Conservation (phyloP, 495 filamentous ascomycete species). For the Annulohypoxylon maeteangense region DNA sequence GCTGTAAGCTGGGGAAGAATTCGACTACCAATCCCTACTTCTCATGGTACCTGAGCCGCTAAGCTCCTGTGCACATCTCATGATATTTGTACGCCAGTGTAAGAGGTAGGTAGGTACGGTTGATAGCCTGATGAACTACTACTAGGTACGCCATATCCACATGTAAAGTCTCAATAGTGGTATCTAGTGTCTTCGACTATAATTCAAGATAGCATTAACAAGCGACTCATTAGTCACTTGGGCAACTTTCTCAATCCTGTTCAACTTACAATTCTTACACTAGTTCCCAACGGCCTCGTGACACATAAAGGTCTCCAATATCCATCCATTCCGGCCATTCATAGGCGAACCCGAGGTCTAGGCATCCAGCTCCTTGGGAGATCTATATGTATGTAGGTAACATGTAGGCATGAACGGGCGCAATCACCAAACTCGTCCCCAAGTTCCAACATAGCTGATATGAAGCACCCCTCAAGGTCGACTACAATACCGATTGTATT, state of each 20-base stretch:
- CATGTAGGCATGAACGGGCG: neutral
- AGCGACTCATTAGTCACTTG: slow-evolving; percentile 20
- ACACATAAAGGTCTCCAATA: slow-evolving; percentile 11
- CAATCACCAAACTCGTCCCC: slow-evolving; percentile 15
- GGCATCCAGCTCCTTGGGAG: slow-evolving; percentile 1
- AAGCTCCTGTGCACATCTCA: neutral
- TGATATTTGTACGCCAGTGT: slow-evolving; percentile 1
- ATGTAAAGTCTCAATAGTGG: slow-evolving; percentile 7
- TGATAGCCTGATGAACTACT: neutral
- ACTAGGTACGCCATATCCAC: slow-evolving; percentile 22
- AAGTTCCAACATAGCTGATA: slow-evolving; percentile 18
- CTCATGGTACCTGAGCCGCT: slow-evolving; percentile 25
- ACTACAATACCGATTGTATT: slow-evolving; percentile 11
- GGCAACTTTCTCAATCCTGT: slow-evolving; percentile 17
- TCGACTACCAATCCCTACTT: neutral
- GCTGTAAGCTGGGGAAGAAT: slow-evolving; percentile 14
- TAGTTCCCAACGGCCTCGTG: slow-evolving; percentile 31
- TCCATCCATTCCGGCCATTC: slow-evolving; percentile 1
- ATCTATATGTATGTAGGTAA: neutral
- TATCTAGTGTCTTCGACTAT: slow-evolving; percentile 15
- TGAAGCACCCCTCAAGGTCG: neutral
- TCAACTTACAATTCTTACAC: slow-evolving; percentile 26
- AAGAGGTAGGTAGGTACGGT: neutral
- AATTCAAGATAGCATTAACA: slow-evolving; percentile 30
- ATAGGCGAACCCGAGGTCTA: neutral